These are phyloP conservation scores for Lepiota venenata DNA, from an alignment of 768 basidiomycete genomes.

Conservation along the genomic window DNA sequence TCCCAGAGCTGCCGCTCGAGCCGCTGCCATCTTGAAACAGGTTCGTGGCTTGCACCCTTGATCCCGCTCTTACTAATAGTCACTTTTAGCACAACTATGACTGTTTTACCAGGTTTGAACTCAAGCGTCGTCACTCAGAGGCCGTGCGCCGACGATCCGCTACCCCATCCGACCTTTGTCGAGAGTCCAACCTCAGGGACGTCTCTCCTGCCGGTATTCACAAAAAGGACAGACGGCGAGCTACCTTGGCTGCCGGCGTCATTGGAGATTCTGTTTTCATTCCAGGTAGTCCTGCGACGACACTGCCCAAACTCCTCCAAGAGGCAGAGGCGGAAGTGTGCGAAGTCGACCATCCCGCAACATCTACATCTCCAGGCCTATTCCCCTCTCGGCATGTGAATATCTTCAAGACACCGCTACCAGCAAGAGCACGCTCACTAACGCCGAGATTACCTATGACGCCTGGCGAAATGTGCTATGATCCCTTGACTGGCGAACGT, in stretches of 20 bases:
- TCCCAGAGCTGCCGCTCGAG: conserved; percentile 83
- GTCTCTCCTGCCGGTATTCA: conserved; percentile 27
- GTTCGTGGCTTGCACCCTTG: too few species aligned
- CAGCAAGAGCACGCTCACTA: background rate
- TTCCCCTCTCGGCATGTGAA: conserved; percentile 4
- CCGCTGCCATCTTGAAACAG: conserved; percentile 92
- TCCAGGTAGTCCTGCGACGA: conserved; percentile 50
- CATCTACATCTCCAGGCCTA: background rate
- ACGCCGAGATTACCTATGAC: conserved; percentile 7
- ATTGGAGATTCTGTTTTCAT: conserved; percentile 52
- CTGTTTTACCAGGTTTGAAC: conserved; percentile 55
- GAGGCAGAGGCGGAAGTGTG: conserved; percentile 55
- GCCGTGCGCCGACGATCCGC: conserved; percentile 27
- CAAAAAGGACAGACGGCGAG: conserved; percentile 25
- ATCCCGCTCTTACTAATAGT: too few species aligned
- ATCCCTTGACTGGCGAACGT: conserved; percentile 15
- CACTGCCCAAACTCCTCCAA: conserved; percentile 51
- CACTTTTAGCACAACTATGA: conserved; percentile 68
- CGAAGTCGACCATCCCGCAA: conserved; percentile 11
- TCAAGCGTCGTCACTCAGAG: conserved; percentile 29
- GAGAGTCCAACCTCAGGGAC: conserved; percentile 24
- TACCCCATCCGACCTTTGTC: conserved; percentile 18
- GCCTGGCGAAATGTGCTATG: conserved; percentile 11
- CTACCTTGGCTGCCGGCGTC: conserved; percentile 34
- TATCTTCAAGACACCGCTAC: conserved; percentile 26